Conservation (phyloP, 768 basidiomycete species). For the Epithele typhae region DNA sequence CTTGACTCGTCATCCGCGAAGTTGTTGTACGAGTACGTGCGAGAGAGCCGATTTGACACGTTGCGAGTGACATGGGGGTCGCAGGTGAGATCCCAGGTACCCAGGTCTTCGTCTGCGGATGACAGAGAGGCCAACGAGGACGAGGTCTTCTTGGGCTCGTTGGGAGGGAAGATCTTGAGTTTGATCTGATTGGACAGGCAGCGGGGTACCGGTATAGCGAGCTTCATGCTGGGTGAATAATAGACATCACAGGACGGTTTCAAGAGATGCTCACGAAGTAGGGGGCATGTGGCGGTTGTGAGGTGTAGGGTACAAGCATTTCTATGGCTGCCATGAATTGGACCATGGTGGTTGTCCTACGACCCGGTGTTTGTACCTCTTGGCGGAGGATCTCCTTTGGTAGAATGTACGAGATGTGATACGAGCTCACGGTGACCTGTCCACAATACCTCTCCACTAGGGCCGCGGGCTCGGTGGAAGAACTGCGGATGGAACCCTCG, state of each 20-base stretch:
- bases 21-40: constrained; percentile 58
- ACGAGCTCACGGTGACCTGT: constrained; percentile 71
- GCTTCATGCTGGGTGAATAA: constrained; percentile 32
- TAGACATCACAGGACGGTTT: neutral
- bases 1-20: constrained; percentile 83
- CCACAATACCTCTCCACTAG: constrained; percentile 70
- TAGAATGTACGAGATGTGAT: constrained; percentile 71
- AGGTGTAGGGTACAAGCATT: constrained; percentile 66
- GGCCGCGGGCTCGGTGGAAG: constrained; percentile 31
- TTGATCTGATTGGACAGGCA: constrained; percentile 75
- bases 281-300: constrained; percentile 67
- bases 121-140: constrained; percentile 73
- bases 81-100: constrained; percentile 70
- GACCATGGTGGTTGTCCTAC: constrained; percentile 41
- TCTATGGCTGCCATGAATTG: constrained; percentile 84
- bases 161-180: constrained; percentile 69
- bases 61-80: constrained; percentile 71
- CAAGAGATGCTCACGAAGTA: constrained; percentile 47
- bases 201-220: constrained; percentile 73
- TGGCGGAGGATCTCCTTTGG: constrained; percentile 55
- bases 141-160: constrained; percentile 39
- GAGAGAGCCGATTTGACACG: constrained; percentile 41
- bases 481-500: constrained; percentile 44
- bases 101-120: constrained; percentile 66
- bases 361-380: constrained; percentile 13